These are phyloP conservation scores for Microsporum canis DNA, from an alignment of 2,329 filamentous ascomycete genomes.

Conservation along the genomic window DNA sequence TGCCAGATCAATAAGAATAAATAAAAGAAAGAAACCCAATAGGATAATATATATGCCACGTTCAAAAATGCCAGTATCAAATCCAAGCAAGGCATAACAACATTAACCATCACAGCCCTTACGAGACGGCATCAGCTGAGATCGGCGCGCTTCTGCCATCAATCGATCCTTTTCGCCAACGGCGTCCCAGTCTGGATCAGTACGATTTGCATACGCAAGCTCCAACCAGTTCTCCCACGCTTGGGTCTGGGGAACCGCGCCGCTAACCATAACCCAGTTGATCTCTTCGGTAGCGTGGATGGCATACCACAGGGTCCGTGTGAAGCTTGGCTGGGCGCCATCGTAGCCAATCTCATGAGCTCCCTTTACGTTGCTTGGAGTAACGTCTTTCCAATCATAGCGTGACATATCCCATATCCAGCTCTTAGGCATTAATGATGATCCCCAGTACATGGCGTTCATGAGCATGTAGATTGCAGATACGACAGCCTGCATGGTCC, in stretches of 20 bases:
- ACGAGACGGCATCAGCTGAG: neutral
- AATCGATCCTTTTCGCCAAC: conserved; percentile 7
- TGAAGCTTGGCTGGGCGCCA: conserved; percentile 34
- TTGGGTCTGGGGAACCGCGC: conserved; percentile 42
- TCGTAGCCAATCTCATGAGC: conserved; percentile 15
- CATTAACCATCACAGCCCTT: neutral
- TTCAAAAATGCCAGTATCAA: neutral
- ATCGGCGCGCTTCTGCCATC: conserved; percentile 4
- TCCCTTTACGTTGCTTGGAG: conserved; percentile 30
- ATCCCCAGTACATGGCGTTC: conserved; percentile 50
- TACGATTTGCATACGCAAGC: conserved; percentile 15
- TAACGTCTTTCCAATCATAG: conserved; percentile 36
- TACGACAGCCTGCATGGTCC: conserved; percentile 49
- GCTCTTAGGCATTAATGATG: conserved; percentile 39
- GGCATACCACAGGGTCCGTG: conserved; percentile 48
- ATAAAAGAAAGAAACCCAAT: neutral
- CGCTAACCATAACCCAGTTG: conserved; percentile 44
- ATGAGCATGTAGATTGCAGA: conserved; percentile 48
- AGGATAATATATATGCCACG: neutral
- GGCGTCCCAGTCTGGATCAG: conserved; percentile 10
- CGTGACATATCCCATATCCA: conserved; percentile 49
- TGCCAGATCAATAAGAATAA: neutral
- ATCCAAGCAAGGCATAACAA: neutral
- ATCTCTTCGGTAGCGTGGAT: conserved; percentile 44
- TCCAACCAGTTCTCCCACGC: conserved; percentile 46